Base-by-base conservation (phyloP, 1,139 yeast species). In the Geotrichum siamense region DNA sequence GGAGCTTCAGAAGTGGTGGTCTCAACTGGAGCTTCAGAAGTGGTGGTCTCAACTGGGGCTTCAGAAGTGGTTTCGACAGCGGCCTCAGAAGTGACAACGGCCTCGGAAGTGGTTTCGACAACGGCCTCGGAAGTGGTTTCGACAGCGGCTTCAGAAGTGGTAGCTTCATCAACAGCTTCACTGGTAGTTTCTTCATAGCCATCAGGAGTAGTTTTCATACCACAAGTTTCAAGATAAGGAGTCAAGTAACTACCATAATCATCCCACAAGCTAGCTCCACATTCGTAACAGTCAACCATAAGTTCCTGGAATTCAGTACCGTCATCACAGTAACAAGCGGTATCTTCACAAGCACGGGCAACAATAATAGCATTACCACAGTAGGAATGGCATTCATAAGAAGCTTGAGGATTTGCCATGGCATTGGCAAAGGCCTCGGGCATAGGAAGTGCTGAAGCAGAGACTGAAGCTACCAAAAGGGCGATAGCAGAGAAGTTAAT, bases 341-440 rank as follows among this genome's bases (percentile, higher is more conserved):
- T 32, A 38, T 42, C 43, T 6, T 22, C 41, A 23, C 48, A 45
- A 31, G 29, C 21, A 15, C 45, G 39, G 32, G 39, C 45, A 10
- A 33, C 26, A 16, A 45, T 12, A 31, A 45, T 45, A 37, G 43
- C 41, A 35, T 41, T 45, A 15, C 46, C 48, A 27, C 48, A 45
- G 39, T 23, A n/a, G 15, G 38, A 39, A 43, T 45, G 48, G 41
- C 48, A 45, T 10, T 29, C 19, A 26, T 28, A 29, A 28, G 43
- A 20, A 32, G 48, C 17, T 23, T 42, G 46, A 28, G 48, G 41
- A 26, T 29, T 29, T 33, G 48, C 48, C 40, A 38, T 38, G 34
- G 48, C 48, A 3, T 28, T 2, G 9, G 48, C 48, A 21, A 28
- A 41, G 22, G 46, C 48, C 9, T 38, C 46, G 16, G 48, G 48